Base-by-base conservation (phyloP, 306 rosid genomes). In the Cucurbita argyrosperma region DNA sequence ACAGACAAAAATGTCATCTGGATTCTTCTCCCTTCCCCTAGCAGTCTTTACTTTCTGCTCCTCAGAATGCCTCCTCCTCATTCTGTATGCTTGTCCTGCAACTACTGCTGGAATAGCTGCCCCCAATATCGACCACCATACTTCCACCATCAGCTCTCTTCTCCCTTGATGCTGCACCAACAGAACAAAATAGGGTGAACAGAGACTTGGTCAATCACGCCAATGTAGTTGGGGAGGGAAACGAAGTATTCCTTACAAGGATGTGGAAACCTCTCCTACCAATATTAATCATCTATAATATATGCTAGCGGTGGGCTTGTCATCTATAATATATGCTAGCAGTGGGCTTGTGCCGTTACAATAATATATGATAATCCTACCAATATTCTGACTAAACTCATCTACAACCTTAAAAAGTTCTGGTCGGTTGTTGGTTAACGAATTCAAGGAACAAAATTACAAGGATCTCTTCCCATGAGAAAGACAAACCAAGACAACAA, bases 41-140 rank as follows among this genome's bases (percentile, higher is more conserved):
- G 91, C 90, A 16, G 83, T 85, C 87, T 79, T 82, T 78, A 90
- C 26, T 71, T 83, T 86, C 81, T 89, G 84, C 76, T 89, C 98
- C 82, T 89, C 96, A 0, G 88, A 87, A 0, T 43, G 84, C 83
- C 74, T 84, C 72, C 87, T 89, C 89, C 88, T 89, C 83, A 85
- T 47, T 59, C 90, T 76, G 64, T 85, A 84, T 45, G 92, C 96
- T 74, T 93, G 90, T 74, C 97, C 98, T 10, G 97, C 96, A 46
- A 87, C 84, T 21, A 90, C 76, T 4, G 94, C 94, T 1, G 98
- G 97, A 69, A 90, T 83, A 30, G 90, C 97, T 21, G 94, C 97
- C 73, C 90, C 90, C 76, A 89, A 73, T 16, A 89, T 85, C 43
- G 98, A 86, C 98, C 98, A 92, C 98, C 98, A 92, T 50, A 80